Base-by-base conservation (phyloP, 208 protist genomes). In the Crithidia bombi region DNA sequence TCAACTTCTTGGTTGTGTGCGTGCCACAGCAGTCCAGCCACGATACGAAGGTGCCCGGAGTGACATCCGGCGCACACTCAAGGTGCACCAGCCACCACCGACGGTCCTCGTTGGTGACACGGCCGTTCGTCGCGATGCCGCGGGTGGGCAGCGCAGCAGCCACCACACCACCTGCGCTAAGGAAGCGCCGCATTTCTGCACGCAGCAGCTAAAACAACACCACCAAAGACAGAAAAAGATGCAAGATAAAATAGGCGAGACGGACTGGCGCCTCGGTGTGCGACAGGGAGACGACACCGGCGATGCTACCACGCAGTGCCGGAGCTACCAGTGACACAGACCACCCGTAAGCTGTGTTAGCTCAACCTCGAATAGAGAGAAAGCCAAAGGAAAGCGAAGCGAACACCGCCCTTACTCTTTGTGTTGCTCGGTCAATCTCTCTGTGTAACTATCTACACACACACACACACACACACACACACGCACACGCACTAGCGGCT, bases 1-100 rank as follows among this genome's bases (percentile, higher is more conserved):
- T 96, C n/a, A 96, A 55, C 68, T 94, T 93, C 72, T 96, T 96
- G 10, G 86, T 90, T 5, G 91, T 93, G 81, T 96, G 91, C n/a
- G 86, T 93, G 52, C 88, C 91, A 47, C 91, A 96, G 81, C 86
- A 90, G 67, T 96, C 91, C 2, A 96, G 75, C 86, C 87, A 96
- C 28, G 88, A 78, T 10, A 91, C 79, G 56, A 96, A 96, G 11
- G 91, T 96, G 51, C 91, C 91, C 0, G 88, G 82, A 1, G 85
- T 92, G 38, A 96, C 81, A 62, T 96, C 88, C 0, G 91, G 91
- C 11, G 86, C 85, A 55, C 88, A 93, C 81, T 96, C 88, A 3
- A 96, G 75, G 66, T 96, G 91, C 64, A 96, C 78, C 11, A 94
- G 75, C 89, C 91, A 96, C 89, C 91, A 96, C 23, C 91, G 83